Evolutionary conservation across 495 filamentous ascomycete species (phyloP), one percentile per base, ranked within the genome.

Genomic region (Xylaria telfairii): DNA sequence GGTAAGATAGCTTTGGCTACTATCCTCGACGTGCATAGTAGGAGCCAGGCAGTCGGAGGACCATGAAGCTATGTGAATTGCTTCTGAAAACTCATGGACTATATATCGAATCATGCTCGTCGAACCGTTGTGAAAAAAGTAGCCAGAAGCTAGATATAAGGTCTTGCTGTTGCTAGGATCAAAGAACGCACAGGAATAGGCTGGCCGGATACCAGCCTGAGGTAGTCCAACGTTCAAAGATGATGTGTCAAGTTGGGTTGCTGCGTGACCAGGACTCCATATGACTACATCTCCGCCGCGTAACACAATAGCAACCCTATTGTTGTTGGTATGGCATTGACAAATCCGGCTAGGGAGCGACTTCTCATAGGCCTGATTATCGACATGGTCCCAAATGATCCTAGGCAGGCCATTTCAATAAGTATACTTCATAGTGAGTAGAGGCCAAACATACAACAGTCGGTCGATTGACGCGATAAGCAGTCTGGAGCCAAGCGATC

Each of bases 401-500:
- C 76, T 78, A 37, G 37, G 49, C 42, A 37, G 13, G 15, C 19
- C 41, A 47, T 17, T 28, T 76, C 67, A 75, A 41, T 28, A 47
- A 37, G 54, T 34, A 26, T 37, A 9, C 4, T 62, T 56, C 47
- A 24, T 28, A 26, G 37, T 21, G n/a, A 19, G 32, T 46, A 28
- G 19, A 19, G 46, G n/a, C 28, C 12, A 69, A 37, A 44, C 80
- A 67, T 70, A 81, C 78, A 79, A 32, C 17, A 59, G 54, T 37
- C 71, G 63, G n/a, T 60, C 47, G 28, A 73, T 61, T 4, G 61
- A 10, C 32, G 53, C 72, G 17, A 82, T 72, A 6, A 79, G 46
- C 8, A 82, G 67, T 60, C 71, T 76, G 44, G 77, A 56, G 1
- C 81, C 81, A n/a, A 81, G 54, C 4, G 72, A 75, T 34, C 51